Evolutionary conservation across 2,329 filamentous ascomycete species (phyloP).

Genomic region (Fusarium udum): DNA sequence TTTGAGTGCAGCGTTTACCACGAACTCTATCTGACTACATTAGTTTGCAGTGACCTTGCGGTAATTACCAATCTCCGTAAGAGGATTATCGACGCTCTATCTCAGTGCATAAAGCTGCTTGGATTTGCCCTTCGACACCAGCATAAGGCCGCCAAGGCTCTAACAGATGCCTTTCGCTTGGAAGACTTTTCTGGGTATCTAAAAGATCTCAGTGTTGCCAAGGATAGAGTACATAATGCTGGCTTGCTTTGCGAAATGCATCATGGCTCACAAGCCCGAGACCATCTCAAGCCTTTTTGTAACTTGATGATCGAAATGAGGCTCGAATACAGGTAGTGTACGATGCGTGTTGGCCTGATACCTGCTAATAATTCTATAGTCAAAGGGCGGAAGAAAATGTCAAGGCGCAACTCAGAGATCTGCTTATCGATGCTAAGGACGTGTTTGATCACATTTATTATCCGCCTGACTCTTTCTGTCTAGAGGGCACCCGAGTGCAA

Average conservation of each 20-base stretch:
- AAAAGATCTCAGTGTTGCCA: neutral
- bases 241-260: neutral
- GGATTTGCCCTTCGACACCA: neutral
- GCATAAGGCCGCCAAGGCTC: neutral
- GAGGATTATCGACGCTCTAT: neutral
- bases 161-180: neutral
- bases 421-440: neutral
- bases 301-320: neutral
- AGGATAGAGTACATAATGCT: neutral
- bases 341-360: too few species aligned
- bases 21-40: neutral
- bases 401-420: neutral
- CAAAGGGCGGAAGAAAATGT: neutral
- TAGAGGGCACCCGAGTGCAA: neutral
- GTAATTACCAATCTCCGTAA: accelerated
- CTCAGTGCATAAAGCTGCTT: neutral
- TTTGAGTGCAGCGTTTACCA: neutral
- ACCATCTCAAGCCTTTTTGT: neutral
- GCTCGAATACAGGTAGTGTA: neutral
- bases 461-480: neutral
- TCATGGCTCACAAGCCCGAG: neutral
- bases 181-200: neutral
- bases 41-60: accelerated
- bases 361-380: too few species aligned
- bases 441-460: neutral